phyloP scores from a whole-genome alignment of 208 protist genomes.

The Strigomonas oncopelti region DNA sequence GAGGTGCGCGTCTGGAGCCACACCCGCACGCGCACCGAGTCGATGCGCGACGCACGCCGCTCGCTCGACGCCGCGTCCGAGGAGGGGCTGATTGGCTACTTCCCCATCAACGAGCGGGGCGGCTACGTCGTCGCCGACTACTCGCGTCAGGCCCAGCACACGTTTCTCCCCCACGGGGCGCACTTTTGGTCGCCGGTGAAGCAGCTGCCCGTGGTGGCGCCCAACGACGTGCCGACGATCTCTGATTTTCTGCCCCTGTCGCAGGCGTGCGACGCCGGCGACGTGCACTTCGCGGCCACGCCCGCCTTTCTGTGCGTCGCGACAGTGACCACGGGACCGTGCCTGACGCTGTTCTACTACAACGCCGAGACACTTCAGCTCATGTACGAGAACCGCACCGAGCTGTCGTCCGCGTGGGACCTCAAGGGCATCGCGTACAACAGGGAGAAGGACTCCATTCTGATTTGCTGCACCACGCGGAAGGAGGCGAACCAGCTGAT shows the following conservation, averaged over 20 bases:
- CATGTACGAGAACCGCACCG: constrained; percentile 48
- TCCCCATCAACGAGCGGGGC: constrained; percentile 73
- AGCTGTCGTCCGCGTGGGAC: constrained; percentile 27
- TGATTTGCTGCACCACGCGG: constrained; percentile 41
- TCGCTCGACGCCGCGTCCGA: constrained; percentile 48
- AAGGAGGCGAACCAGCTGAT: constrained; percentile 37
- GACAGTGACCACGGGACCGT: constrained; percentile 37
- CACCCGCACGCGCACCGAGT: constrained; percentile 45
- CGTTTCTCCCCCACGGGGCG: constrained; percentile 45
- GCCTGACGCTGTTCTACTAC: constrained; percentile 63
- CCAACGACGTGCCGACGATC: constrained; percentile 28
- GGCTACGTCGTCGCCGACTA: constrained; percentile 79
- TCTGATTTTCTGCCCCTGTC: constrained; percentile 70
- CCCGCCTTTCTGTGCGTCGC: constrained; percentile 44
- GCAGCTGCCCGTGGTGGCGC: constrained; percentile 36
- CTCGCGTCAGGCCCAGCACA: constrained; percentile 45
- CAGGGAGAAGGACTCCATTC: constrained; percentile 34
- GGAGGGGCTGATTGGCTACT: constrained; percentile 63
- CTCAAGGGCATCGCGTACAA: constrained; percentile 57
- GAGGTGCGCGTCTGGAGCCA: constrained; percentile 84
- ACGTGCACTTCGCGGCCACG: constrained; percentile 59
- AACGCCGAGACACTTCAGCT: constrained; percentile 13
- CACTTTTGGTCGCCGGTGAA: constrained; percentile 52
- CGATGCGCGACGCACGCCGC: constrained; percentile 64
- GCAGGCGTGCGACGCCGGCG: constrained; percentile 44